A percentile compares a stretch with the other conserved stretches of the same genome.
phyloP scores from a whole-genome alignment of 1,284 basidiomycete genomes.

The Moesziomyces antarcticus region DNA sequence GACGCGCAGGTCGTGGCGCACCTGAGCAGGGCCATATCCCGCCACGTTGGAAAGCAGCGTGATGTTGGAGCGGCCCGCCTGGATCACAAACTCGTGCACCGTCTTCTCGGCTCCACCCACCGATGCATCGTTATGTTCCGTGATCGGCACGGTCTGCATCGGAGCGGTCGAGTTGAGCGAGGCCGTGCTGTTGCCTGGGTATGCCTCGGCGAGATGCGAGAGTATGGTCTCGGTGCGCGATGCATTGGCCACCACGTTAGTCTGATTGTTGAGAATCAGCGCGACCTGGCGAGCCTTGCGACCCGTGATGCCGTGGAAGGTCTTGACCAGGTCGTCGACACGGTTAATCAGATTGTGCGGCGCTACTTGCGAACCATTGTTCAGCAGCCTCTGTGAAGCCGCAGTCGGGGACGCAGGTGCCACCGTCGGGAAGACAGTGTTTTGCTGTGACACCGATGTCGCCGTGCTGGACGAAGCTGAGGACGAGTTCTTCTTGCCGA shows the following conservation, averaged over 20 bases:
- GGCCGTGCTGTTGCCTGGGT: conserved; percentile 13
- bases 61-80: conserved; percentile 17
- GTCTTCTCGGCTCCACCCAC: neutral
- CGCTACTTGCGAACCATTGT: neutral
- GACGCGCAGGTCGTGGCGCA: conserved; percentile 55
- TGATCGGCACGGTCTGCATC: neutral
- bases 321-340: conserved; percentile 23
- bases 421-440: conserved; percentile 16
- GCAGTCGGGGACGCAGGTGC: conserved; percentile 3
- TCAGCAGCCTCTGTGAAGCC: neutral
- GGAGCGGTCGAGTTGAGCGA: neutral
- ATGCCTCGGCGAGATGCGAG: conserved; percentile 18
- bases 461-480: neutral
- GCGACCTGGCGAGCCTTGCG: conserved; percentile 37
- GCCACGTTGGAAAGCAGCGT: conserved; percentile 49
- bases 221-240: conserved; percentile 18
- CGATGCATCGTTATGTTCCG: neutral
- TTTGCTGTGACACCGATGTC: conserved; percentile 8
- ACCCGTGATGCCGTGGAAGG: conserved; percentile 29
- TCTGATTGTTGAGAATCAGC: conserved; percentile 31
- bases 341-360: conserved; percentile 29
- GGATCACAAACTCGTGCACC: conserved; percentile 9
- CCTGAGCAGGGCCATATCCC: conserved; percentile 51
- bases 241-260: conserved; percentile 15
- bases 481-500: neutral